Percentiles rank a stretch among this genome's conserved stretches.
These are phyloP conservation scores for Monilinia vaccinii-corymbosi DNA, from an alignment of 2,329 filamentous ascomycete species.

Conservation along the genomic window DNA sequence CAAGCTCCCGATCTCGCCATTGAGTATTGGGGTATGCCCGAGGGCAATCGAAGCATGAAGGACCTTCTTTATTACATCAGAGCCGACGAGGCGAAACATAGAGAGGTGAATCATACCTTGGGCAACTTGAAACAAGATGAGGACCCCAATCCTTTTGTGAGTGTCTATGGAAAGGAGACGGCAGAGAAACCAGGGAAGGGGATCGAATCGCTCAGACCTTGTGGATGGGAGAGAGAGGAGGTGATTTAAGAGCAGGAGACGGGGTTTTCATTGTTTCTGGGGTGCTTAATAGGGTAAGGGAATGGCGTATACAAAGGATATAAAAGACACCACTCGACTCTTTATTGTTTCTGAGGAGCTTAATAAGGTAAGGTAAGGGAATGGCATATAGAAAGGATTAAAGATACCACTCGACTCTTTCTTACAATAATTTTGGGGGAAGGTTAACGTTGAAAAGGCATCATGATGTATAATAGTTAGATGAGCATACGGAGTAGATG, in stretches of 20 bases:
- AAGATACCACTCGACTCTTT: constrained; percentile 3
- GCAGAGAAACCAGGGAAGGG: constrained; percentile 62
- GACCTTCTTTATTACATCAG: constrained; percentile 83
- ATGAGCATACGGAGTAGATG: too few relatives aligned
- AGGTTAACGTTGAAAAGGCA: too few relatives aligned
- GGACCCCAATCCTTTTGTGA: constrained; percentile 90
- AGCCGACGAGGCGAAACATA: constrained; percentile 78
- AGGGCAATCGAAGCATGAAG: constrained; percentile 71
- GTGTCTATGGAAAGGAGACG: constrained; percentile 63
- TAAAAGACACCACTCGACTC: background rate
- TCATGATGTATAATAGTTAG: too few relatives aligned
- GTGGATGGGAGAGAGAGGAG: constrained; percentile 77
- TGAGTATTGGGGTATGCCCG: constrained; percentile 89
- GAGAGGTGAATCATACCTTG: constrained; percentile 93
- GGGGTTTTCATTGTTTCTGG: background rate
- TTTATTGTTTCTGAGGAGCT: background rate
- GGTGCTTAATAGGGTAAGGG: background rate
- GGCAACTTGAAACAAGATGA: constrained; percentile 74
- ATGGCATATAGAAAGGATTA: background rate
- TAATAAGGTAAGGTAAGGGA: background rate
- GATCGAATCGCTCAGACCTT: constrained; percentile 50
- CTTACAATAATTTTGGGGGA: too few relatives aligned
- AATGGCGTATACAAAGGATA: background rate
- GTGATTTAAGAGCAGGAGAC: constrained; percentile 42
- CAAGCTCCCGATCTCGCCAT: constrained; percentile 80